These are phyloP conservation scores for Aspergillus transmontanensis DNA, from an alignment of 2,329 filamentous ascomycete genomes.

Conservation along the genomic window DNA sequence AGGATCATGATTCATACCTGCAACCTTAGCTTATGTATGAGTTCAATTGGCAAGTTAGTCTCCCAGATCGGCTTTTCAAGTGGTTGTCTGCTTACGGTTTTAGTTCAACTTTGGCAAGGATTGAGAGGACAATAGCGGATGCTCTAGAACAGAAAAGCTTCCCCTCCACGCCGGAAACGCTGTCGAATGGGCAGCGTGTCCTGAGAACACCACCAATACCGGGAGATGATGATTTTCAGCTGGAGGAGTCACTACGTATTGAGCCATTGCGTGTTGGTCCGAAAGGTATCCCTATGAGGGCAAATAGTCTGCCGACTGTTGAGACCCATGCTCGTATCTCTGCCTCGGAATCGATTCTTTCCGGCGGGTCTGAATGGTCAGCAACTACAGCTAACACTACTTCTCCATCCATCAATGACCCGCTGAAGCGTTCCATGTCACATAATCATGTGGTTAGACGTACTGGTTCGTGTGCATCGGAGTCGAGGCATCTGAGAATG, in stretches of 20 bases:
- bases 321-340: background rate
- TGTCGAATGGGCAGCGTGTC: background rate
- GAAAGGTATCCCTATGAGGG: background rate
- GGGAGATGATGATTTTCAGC: background rate
- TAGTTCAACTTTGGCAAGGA: constrained; percentile 27
- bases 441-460: background rate
- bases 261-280: background rate
- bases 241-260: background rate
- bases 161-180: background rate
- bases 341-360: background rate
- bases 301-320: background rate
- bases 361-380: background rate
- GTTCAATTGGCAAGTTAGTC: constrained; percentile 30
- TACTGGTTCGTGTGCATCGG: background rate
- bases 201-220: background rate
- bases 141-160: constrained; percentile 25
- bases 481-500: background rate
- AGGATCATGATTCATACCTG: constrained; percentile 33
- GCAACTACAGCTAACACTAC: background rate
- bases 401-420: background rate
- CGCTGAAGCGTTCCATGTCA: background rate
- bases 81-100: constrained; percentile 1
- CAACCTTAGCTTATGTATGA: constrained; percentile 33
- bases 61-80: too few relatives aligned
- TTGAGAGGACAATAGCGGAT: constrained; percentile 25